These are phyloP conservation scores for Diutina catenulata DNA, from an alignment of 1,139 yeast species.

Conservation along the genomic window DNA sequence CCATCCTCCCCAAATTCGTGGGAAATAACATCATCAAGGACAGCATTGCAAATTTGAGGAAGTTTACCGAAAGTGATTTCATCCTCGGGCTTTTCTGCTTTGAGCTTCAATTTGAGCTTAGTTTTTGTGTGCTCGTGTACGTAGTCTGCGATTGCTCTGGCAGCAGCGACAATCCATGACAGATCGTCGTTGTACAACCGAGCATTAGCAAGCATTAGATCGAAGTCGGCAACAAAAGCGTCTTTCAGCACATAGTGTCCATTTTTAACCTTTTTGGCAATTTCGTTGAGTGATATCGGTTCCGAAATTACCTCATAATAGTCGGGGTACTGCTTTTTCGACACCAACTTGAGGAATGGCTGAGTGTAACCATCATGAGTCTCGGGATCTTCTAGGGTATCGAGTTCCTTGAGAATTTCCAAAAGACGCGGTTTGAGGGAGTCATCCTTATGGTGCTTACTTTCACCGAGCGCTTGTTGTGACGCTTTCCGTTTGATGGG, in stretches of 20 bases:
- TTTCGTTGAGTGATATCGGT: conserved; percentile 65
- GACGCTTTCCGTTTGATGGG: conserved; percentile 2
- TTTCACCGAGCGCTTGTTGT: not conserved
- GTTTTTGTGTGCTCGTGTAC: conserved; percentile 29
- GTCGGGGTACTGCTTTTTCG: conserved; percentile 69
- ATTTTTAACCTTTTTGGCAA: conserved; percentile 32
- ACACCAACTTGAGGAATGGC: conserved; percentile 56
- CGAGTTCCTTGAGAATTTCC: conserved; percentile 2
- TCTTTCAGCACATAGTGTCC: conserved; percentile 20
- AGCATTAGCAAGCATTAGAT: conserved; percentile 48
- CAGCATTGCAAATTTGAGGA: conserved; percentile 14
- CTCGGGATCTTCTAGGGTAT: not conserved
- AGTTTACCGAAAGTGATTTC: conserved; percentile 14
- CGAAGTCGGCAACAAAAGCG: conserved; percentile 45
- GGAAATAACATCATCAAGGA: conserved; percentile 26
- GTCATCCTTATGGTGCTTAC: not conserved
- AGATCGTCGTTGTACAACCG: conserved; percentile 47
- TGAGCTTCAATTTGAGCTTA: conserved; percentile 7
- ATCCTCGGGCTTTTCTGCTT: conserved; percentile 6
- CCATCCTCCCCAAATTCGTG: conserved; percentile 34
- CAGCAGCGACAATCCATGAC: conserved; percentile 51
- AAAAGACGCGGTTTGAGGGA: not conserved
- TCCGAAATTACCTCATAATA: conserved; percentile 53
- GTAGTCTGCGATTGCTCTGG: conserved; percentile 28
- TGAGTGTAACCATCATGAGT: not conserved